Evolutionary conservation across 345 rosid genomes (phyloP).

Genomic region (Eutrema yunnanense): DNA sequence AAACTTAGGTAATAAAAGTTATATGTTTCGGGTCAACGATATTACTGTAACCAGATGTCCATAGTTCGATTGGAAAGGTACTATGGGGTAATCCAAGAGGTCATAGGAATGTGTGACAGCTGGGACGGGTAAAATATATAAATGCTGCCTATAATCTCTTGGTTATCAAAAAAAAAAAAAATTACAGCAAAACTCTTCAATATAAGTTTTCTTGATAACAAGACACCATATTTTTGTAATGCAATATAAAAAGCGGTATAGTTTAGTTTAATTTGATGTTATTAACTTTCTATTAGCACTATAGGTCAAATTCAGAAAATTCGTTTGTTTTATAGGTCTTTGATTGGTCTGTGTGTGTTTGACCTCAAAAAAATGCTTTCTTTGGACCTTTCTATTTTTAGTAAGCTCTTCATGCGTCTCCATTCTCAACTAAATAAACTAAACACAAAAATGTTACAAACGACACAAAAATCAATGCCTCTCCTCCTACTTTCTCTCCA

Average conservation of each 20-base stretch:
- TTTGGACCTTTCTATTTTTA: slow-evolving; percentile 17
- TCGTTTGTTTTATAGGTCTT: slow-evolving; percentile 6
- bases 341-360: slow-evolving; percentile 20
- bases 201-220: no score
- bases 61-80: no score
- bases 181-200: no score
- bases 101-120: no score
- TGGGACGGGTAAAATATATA: no score
- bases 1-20: neutral
- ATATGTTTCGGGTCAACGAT: neutral
- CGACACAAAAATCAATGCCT: slow-evolving; percentile 17
- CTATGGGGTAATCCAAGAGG: no score
- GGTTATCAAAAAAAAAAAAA: no score
- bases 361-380: slow-evolving; percentile 23
- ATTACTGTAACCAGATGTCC: no score
- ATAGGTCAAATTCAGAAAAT: slow-evolving; percentile 5
- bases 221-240: neutral
- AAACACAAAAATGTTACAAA: slow-evolving; percentile 19
- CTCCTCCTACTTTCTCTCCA: slow-evolving; percentile 24
- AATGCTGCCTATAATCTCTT: no score
- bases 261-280: neutral
- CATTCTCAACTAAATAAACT: slow-evolving; percentile 24
- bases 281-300: neutral
- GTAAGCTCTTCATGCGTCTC: slow-evolving; percentile 19
- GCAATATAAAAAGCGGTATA: neutral